Evolutionary conservation across 2,329 filamentous ascomycete genomes (phyloP).

Genomic region (Aspergillus pseudotamarii): DNA sequence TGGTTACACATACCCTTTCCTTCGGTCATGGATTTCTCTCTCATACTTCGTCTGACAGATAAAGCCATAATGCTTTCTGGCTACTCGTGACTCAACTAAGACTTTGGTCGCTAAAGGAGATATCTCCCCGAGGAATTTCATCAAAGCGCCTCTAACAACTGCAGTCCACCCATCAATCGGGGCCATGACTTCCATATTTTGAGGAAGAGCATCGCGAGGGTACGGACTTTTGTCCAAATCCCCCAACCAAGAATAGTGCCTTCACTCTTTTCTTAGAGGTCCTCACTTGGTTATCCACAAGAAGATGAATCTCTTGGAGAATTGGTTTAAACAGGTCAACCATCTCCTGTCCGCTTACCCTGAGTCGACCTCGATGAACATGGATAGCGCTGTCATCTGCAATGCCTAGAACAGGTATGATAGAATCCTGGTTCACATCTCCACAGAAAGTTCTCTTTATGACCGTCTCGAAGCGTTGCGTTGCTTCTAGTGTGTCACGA

Average conservation of each 20-base stretch:
- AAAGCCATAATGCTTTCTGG: slow-evolving; percentile 28
- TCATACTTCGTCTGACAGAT: slow-evolving; percentile 4
- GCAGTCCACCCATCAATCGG: slow-evolving; percentile 33
- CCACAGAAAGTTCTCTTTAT: slow-evolving; percentile 29
- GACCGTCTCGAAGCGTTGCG: slow-evolving; percentile 28
- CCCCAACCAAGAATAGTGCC: slow-evolving; percentile 32
- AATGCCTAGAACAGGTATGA: slow-evolving; percentile 29
- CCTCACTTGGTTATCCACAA: slow-evolving; percentile 43
- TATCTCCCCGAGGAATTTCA: slow-evolving; percentile 18
- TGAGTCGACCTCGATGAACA: slow-evolving; percentile 26
- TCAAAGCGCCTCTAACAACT: slow-evolving; percentile 26
- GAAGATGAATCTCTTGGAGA: slow-evolving; percentile 20
- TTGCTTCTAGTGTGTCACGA: slow-evolving; percentile 29
- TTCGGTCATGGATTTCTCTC: slow-evolving; percentile 11
- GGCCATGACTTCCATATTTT: slow-evolving; percentile 22
- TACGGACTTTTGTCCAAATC: slow-evolving; percentile 34
- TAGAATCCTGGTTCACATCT: slow-evolving; percentile 16
- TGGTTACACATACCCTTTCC: slow-evolving; percentile 17
- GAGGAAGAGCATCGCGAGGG: slow-evolving; percentile 15
- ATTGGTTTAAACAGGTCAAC: slow-evolving; percentile 25
- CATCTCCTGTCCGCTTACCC: slow-evolving; percentile 21
- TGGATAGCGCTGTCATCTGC: slow-evolving; percentile 18
- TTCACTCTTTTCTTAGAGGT: slow-evolving; percentile 64
- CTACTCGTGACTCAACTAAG: slow-evolving; percentile 23
- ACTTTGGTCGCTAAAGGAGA: slow-evolving; percentile 5